Percentiles rank a stretch among this genome's conserved stretches.
phyloP scores from a whole-genome alignment of 2,329 filamentous ascomycete species.

The Biscogniauxia sp. region DNA sequence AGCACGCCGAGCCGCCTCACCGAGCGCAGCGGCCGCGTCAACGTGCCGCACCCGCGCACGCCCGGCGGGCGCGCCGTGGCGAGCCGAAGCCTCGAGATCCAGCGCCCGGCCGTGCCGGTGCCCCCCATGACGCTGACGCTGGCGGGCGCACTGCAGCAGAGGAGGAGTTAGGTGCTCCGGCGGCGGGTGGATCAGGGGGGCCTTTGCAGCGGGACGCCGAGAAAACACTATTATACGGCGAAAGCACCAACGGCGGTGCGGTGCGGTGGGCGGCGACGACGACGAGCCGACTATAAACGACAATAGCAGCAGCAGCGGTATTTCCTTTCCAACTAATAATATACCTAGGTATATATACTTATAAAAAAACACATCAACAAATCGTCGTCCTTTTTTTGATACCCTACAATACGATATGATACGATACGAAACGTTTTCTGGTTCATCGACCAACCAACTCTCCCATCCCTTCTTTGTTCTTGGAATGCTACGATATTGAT shows the following conservation, averaged over 20 bases:
- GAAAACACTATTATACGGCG: too few relatives aligned
- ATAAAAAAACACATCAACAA: neutral
- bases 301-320: neutral
- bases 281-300: too few relatives aligned
- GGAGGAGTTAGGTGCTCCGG: slow-evolving; percentile 23
- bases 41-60: slow-evolving; percentile 55
- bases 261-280: too few relatives aligned
- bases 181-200: slow-evolving; percentile 5
- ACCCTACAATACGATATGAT: too few relatives aligned
- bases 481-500: too few relatives aligned
- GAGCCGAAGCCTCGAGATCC: slow-evolving; percentile 56
- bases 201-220: neutral
- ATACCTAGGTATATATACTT: too few relatives aligned
- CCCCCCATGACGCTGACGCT: slow-evolving; percentile 25
- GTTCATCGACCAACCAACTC: too few relatives aligned
- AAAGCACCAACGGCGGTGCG: too few relatives aligned
- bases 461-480: too few relatives aligned
- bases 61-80: slow-evolving; percentile 52
- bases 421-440: too few relatives aligned
- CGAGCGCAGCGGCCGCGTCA: slow-evolving; percentile 53
- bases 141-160: slow-evolving; percentile 25
- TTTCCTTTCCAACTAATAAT: too few relatives aligned
- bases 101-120: slow-evolving; percentile 38
- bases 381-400: too few relatives aligned
- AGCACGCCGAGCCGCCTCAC: slow-evolving; percentile 40